These are phyloP conservation scores for Podaxis rugospora DNA, from an alignment of 768 basidiomycete genomes.

Conservation along the genomic window DNA sequence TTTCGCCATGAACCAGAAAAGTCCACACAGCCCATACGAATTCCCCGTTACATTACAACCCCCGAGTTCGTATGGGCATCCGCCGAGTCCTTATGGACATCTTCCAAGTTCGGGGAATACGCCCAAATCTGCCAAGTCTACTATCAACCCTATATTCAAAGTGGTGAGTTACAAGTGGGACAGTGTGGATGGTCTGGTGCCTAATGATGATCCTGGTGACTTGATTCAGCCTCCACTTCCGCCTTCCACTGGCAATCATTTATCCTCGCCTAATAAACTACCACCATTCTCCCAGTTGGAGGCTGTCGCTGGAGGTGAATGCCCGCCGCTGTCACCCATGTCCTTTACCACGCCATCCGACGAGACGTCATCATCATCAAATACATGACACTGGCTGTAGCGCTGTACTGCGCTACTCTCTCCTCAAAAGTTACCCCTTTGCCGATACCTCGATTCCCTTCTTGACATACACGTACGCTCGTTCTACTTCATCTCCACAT, in stretches of 20 bases:
- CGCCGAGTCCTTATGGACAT: constrained; percentile 52
- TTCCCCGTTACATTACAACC: constrained; percentile 30
- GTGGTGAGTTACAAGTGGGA: constrained; percentile 65
- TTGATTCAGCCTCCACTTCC: constrained; percentile 50
- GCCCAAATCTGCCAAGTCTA: constrained; percentile 63
- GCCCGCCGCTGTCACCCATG: constrained; percentile 71
- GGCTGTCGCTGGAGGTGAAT: constrained; percentile 78
- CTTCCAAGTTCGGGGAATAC: constrained; percentile 59
- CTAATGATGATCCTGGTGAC: constrained; percentile 30
- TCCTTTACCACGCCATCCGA: constrained; percentile 49
- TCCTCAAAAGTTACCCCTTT: not conserved
- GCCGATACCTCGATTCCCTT: no score
- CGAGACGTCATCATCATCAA: constrained; percentile 31
- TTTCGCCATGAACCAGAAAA: constrained; percentile 26
- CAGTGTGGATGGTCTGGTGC: constrained; percentile 29
- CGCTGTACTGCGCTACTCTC: constrained; percentile 16
- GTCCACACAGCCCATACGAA: constrained; percentile 31
- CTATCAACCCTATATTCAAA: constrained; percentile 86
- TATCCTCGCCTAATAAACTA: constrained; percentile 35
- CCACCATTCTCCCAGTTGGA: constrained; percentile 81
- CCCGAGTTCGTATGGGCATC: constrained; percentile 41
- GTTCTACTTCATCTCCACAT: constrained; percentile 15
- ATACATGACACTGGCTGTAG: constrained; percentile 24
- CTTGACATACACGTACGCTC: not conserved
- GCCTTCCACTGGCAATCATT: constrained; percentile 37